These are phyloP conservation scores for Niebla homalea DNA, from an alignment of 495 filamentous ascomycete species.

Conservation along the genomic window DNA sequence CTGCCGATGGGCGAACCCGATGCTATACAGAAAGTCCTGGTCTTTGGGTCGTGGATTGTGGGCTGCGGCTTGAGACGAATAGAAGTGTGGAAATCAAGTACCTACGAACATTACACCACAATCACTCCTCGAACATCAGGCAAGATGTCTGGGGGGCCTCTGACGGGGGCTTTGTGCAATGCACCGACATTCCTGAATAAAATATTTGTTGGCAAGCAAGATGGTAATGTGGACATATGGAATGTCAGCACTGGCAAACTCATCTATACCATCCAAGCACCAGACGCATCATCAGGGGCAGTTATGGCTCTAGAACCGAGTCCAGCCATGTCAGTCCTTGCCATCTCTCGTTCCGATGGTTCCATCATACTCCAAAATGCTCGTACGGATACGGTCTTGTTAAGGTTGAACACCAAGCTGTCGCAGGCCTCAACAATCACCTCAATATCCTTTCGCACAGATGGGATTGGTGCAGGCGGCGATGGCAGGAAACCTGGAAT, in stretches of 20 bases:
- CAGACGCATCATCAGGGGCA: slow-evolving; percentile 47
- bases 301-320: slow-evolving; percentile 76
- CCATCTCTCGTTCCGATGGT: slow-evolving; percentile 72
- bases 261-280: slow-evolving; percentile 69
- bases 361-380: slow-evolving; percentile 69
- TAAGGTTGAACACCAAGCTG: slow-evolving; percentile 48
- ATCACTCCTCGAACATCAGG: slow-evolving; percentile 37
- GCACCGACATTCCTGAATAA: slow-evolving; percentile 96
- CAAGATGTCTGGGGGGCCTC: slow-evolving; percentile 36
- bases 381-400: slow-evolving; percentile 52
- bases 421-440: slow-evolving; percentile 45
- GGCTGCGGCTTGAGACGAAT: slow-evolving; percentile 62
- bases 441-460: slow-evolving; percentile 81
- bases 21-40: slow-evolving; percentile 61
- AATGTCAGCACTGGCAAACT: slow-evolving; percentile 84
- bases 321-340: slow-evolving; percentile 72
- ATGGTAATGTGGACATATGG: slow-evolving; percentile 94
- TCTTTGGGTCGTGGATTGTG: slow-evolving; percentile 87
- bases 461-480: slow-evolving; percentile 78
- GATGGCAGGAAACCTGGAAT: slow-evolving; percentile 69
- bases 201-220: slow-evolving; percentile 69
- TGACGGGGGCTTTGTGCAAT: slow-evolving; percentile 60
- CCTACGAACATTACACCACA: slow-evolving; percentile 80
- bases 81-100: slow-evolving; percentile 79
- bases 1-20: slow-evolving; percentile 44